Evolutionary conservation across 2,329 filamentous ascomycete genomes (phyloP).

Genomic region (Stemphylium beticola): DNA sequence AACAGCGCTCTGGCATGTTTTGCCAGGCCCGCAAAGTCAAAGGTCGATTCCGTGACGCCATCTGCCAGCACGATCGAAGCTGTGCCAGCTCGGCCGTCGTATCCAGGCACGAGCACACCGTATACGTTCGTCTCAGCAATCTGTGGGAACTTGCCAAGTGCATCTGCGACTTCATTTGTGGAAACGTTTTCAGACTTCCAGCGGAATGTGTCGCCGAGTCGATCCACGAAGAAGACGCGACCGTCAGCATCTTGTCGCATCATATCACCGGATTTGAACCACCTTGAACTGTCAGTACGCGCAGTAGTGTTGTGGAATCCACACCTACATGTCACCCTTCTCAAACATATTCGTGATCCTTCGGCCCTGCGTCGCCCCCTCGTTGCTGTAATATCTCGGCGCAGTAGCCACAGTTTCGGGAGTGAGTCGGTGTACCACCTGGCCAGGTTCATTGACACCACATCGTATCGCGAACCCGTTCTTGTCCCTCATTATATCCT

Average conservation of each 20-base stretch:
- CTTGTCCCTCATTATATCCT: conserved; percentile 45
- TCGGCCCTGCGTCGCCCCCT: conserved; percentile 37
- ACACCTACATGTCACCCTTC: conserved; percentile 47
- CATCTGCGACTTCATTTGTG: conserved; percentile 54
- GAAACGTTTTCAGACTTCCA: conserved; percentile 57
- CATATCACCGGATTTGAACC: conserved; percentile 50
- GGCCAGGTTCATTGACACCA: conserved; percentile 42
- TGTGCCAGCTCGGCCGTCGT: conserved; percentile 54
- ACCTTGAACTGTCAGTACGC: conserved; percentile 25
- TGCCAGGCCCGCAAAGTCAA: conserved; percentile 46
- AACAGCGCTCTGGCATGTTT: conserved; percentile 48
- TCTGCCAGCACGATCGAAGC: conserved; percentile 50
- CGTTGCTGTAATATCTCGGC: conserved; percentile 46
- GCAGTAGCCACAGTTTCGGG: conserved; percentile 28
- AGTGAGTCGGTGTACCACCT: conserved; percentile 44
- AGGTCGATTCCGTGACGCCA: conserved; percentile 36
- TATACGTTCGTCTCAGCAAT: conserved; percentile 55
- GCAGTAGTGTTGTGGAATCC: background rate
- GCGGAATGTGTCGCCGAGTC: conserved; percentile 49
- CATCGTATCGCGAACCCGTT: conserved; percentile 45
- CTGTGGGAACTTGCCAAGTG: conserved; percentile 49
- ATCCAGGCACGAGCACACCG: conserved; percentile 52
- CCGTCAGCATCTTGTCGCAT: conserved; percentile 44
- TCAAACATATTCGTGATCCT: conserved; percentile 45
- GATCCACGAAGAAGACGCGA: conserved; percentile 48